Percentiles rank a stretch among this genome's conserved stretches.
Conservation (phyloP, 2,329 filamentous ascomycete species). For the Pseudocercospora ulei region DNA sequence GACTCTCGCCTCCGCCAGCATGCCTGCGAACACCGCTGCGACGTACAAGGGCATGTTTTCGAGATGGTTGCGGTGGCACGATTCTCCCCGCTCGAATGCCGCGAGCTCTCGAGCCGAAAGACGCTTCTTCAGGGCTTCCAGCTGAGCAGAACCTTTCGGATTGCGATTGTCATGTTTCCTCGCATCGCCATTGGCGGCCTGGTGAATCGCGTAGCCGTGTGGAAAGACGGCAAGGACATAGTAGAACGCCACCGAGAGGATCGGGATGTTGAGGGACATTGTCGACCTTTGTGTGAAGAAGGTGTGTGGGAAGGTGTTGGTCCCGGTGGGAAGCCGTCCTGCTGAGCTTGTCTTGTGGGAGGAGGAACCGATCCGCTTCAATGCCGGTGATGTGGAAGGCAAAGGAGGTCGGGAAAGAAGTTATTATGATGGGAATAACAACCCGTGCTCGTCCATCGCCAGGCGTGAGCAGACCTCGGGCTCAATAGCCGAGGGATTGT, state of each 20-base stretch:
- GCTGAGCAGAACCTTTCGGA: slow-evolving; percentile 34
- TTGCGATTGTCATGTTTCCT: slow-evolving; percentile 39
- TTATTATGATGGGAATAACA: too few species aligned
- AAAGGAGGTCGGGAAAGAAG: too few species aligned
- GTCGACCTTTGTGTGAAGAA: slow-evolving; percentile 16
- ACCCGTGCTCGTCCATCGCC: too few species aligned
- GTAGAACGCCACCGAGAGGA: slow-evolving; percentile 41
- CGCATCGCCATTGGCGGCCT: slow-evolving; percentile 35
- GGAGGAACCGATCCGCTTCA: too few species aligned
- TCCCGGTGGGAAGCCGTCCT: background rate
- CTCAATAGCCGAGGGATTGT: too few species aligned
- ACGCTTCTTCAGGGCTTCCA: slow-evolving; percentile 35
- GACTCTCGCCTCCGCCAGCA: slow-evolving; percentile 34
- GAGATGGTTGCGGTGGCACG: slow-evolving; percentile 41
- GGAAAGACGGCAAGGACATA: slow-evolving; percentile 38
- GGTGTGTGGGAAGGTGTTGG: background rate
- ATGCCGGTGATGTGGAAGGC: too few species aligned
- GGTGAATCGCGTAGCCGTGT: slow-evolving; percentile 35
- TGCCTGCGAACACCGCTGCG: slow-evolving; percentile 38
- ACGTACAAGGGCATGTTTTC: slow-evolving; percentile 43
- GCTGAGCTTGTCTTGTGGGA: too few species aligned
- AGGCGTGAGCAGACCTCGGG: too few species aligned
- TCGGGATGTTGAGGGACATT: slow-evolving; percentile 33
- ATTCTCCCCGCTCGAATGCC: slow-evolving; percentile 40
- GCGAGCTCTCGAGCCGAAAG: slow-evolving; percentile 35